Evolutionary conservation across 805 yeast genomes (phyloP).

Genomic region (Saccharomycopsis fermentans): DNA sequence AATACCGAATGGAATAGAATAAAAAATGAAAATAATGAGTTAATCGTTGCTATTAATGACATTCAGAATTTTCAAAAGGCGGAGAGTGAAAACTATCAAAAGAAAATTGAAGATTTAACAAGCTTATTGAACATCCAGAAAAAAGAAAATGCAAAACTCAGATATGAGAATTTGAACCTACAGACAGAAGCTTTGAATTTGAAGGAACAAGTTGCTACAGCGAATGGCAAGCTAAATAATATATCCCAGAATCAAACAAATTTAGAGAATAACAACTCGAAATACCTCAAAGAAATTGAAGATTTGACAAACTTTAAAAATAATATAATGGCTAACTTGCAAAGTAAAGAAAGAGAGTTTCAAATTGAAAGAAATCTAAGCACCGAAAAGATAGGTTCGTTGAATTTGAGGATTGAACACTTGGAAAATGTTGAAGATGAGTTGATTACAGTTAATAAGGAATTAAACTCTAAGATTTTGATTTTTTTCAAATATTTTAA

Average conservation of each 20-base stretch:
- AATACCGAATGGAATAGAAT: slow-evolving; percentile 16
- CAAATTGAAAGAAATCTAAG: slow-evolving; percentile 40
- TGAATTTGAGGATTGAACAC: slow-evolving; percentile 36
- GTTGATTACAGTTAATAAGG: slow-evolving; percentile 34
- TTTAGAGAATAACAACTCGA: not conserved
- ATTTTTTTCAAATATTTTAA: slow-evolving; percentile 24
- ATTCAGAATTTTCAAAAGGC: slow-evolving; percentile 9
- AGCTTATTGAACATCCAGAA: not conserved
- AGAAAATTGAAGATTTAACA: not conserved
- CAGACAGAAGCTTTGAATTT: slow-evolving; percentile 3
- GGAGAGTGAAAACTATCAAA: not conserved
- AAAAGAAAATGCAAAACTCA: slow-evolving; percentile 12
- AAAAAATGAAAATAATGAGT: slow-evolving; percentile 16
- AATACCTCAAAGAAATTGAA: not conserved
- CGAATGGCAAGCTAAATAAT: slow-evolving; percentile 1
- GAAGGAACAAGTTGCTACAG: not conserved
- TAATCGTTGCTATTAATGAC: slow-evolving; percentile 20
- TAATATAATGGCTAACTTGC: slow-evolving; percentile 58
- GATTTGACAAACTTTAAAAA: slow-evolving; percentile 32
- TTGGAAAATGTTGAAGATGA: slow-evolving; percentile 38
- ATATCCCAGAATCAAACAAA: not conserved
- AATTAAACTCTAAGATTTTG: slow-evolving; percentile 22
- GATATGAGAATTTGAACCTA: slow-evolving; percentile 16
- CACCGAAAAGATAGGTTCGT: slow-evolving; percentile 39
- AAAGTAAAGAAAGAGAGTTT: slow-evolving; percentile 52